Conservation (phyloP, 345 rosid genomes). For the Garcia nutans region DNA sequence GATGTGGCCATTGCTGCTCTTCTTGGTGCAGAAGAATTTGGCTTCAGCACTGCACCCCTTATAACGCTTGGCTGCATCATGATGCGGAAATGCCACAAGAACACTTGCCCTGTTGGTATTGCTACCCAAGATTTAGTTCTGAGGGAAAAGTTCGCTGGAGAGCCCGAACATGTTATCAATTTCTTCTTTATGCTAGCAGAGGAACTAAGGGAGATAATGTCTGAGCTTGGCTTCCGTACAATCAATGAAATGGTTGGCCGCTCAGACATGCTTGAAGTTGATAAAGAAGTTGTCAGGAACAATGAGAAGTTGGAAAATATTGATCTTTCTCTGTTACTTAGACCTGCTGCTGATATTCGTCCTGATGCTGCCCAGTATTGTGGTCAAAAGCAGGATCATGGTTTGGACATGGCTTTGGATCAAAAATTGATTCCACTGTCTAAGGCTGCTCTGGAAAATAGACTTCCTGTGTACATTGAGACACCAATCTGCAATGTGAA, state of each 20-base stretch:
- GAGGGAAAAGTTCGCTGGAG: constrained; percentile 98
- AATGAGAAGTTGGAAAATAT: constrained; percentile 87
- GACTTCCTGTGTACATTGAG: constrained; percentile 83
- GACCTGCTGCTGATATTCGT: constrained; percentile 92
- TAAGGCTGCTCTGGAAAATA: constrained; percentile 69
- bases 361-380: constrained; percentile 95
- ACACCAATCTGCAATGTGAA: constrained; percentile 80
- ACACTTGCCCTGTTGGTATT: constrained; percentile 99
- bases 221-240: constrained; percentile 81
- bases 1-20: constrained; percentile 98
- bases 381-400: constrained; percentile 93
- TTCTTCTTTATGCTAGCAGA: constrained; percentile 99
- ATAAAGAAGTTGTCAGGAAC: constrained; percentile 67
- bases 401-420: constrained; percentile 95
- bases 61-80: constrained; percentile 98
- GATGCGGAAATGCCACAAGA: constrained; percentile 99
- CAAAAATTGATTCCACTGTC: constrained; percentile 64
- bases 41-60: constrained; percentile 99
- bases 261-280: constrained; percentile 99
- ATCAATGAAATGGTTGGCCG: constrained; percentile 95
- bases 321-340: constrained; percentile 78
- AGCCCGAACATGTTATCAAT: constrained; percentile 96
- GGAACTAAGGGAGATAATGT: constrained; percentile 96
- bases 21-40: constrained; percentile 99
- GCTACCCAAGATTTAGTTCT: constrained; percentile 99